Percentiles rank a stretch among this genome's conserved stretches.
These are phyloP conservation scores for Saussurea involucrata DNA, from an alignment of 129 eudicot genomes.

Conservation along the genomic window DNA sequence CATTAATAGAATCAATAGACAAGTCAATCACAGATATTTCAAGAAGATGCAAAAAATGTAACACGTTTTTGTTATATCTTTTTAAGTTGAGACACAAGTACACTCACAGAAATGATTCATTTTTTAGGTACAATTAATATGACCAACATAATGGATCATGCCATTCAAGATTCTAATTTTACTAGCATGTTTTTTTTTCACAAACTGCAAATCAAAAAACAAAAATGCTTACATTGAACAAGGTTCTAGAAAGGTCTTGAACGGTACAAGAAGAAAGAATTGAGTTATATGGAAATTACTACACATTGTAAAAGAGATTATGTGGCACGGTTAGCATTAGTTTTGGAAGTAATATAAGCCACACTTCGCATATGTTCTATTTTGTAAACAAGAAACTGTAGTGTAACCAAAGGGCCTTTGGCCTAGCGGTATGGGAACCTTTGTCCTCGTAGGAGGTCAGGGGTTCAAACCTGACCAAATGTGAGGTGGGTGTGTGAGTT, in stretches of 20 bases:
- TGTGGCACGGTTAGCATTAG: not conserved
- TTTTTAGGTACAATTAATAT: not conserved
- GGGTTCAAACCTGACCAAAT: no score
- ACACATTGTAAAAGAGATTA: not conserved
- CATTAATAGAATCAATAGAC: not conserved
- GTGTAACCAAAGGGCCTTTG: no score
- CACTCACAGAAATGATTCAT: not conserved
- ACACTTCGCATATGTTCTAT: not conserved
- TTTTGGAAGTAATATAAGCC: not conserved
- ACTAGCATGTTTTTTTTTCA: conserved; percentile 1
- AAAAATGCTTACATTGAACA: not conserved
- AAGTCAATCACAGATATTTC: not conserved
- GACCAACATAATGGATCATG: not conserved
- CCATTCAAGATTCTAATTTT: not conserved
- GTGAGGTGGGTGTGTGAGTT: no score
- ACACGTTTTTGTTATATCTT: not conserved
- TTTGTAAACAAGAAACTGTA: not conserved
- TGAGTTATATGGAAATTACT: not conserved
- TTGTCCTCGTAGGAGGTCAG: no score
- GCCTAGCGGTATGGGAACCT: no score
- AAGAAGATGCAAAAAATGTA: not conserved
- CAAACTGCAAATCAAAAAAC: not conserved
- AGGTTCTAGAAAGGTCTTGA: not conserved
- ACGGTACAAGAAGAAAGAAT: not conserved
- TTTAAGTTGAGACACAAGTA: not conserved